phyloP scores from a whole-genome alignment of 164 flowering plant genomes.

The Hamamelis virginiana region DNA sequence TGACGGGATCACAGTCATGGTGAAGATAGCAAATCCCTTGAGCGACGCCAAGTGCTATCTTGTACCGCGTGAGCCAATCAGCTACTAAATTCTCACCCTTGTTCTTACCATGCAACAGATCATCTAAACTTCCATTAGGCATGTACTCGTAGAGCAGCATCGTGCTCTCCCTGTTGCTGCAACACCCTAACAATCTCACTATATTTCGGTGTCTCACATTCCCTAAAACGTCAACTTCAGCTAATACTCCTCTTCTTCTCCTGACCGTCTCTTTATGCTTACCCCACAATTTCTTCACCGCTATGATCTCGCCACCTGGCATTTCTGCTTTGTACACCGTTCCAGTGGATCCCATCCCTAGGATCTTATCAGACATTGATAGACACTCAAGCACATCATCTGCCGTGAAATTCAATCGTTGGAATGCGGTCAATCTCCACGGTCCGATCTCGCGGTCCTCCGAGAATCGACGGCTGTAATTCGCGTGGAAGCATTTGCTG shows the following conservation, averaged over 20 bases:
- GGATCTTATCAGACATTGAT: constrained; percentile 56
- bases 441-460: constrained; percentile 46
- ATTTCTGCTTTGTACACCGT: constrained; percentile 89
- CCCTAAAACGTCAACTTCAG: constrained; percentile 95
- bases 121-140: constrained; percentile 91
- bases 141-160: constrained; percentile 93
- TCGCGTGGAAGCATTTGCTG: constrained; percentile 55
- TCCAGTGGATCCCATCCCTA: constrained; percentile 93
- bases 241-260: constrained; percentile 63
- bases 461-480: constrained; percentile 26
- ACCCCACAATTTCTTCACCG: constrained; percentile 92
- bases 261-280: constrained; percentile 61
- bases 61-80: constrained; percentile 83
- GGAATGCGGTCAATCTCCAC: constrained; percentile 88
- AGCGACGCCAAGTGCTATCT: constrained; percentile 89
- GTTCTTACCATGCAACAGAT: constrained; percentile 69
- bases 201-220: constrained; percentile 92
- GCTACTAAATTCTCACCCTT: constrained; percentile 57
- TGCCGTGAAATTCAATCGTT: constrained; percentile 83
- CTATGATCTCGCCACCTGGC: constrained; percentile 94
- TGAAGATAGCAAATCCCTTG: constrained; percentile 94
- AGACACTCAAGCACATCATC: constrained; percentile 77
- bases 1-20: constrained; percentile 92
- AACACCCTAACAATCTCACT: constrained; percentile 86
- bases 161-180: constrained; percentile 77